These are phyloP conservation scores for Pyrenochaeta sp. DNA, from an alignment of 2,329 filamentous ascomycete species.

Conservation along the genomic window DNA sequence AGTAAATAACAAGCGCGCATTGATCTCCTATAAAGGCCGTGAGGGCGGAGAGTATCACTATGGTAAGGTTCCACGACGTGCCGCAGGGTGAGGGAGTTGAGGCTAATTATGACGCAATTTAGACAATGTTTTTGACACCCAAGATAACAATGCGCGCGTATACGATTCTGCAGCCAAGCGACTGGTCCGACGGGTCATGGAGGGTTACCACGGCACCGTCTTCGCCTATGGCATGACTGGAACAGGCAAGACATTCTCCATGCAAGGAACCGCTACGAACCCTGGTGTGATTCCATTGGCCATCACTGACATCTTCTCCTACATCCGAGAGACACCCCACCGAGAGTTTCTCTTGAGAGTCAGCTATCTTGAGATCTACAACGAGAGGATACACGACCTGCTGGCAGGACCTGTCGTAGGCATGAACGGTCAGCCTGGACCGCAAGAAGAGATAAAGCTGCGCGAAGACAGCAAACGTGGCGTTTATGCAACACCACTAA, in stretches of 20 bases:
- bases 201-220: conserved; percentile 97
- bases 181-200: conserved; percentile 95
- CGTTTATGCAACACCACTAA: conserved; percentile 93
- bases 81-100: conserved; percentile 10
- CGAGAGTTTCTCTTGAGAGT: conserved; percentile 94
- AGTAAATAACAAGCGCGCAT: conserved; percentile 82
- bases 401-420: conserved; percentile 76
- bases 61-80: conserved; percentile 65
- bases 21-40: conserved; percentile 84
- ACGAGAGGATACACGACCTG: conserved; percentile 95
- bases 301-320: conserved; percentile 99
- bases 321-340: conserved; percentile 95
- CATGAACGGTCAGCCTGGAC: conserved; percentile 53
- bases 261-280: conserved; percentile 96
- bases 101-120: conserved; percentile 21
- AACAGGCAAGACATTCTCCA: conserved; percentile 98
- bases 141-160: conserved; percentile 93
- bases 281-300: conserved; percentile 96
- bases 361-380: conserved; percentile 99
- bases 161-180: conserved; percentile 96
- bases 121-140: conserved; percentile 97
- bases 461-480: conserved; percentile 96
- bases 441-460: conserved; percentile 94
- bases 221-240: conserved; percentile 99
- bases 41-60: conserved; percentile 90